Base-by-base conservation (phyloP, 495 filamentous ascomycete species). In the Annulohypoxylon stygium region DNA sequence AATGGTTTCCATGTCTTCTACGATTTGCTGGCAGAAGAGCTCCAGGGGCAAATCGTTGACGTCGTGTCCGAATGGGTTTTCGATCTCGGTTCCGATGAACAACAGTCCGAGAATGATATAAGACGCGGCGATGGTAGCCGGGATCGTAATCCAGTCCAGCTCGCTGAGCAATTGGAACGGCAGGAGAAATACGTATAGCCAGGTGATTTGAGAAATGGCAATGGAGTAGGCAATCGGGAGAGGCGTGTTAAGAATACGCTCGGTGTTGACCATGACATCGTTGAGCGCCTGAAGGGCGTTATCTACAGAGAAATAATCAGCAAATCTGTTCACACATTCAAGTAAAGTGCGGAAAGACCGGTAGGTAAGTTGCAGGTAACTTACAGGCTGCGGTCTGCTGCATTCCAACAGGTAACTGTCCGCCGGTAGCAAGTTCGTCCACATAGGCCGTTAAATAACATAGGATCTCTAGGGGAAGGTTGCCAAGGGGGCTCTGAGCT, bases 101-200 rank as follows among this genome's bases (percentile, higher is more conserved):
- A 93, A 90, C 65, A 97, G 89, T n/a, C 92, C 93, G 67, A 97
- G 87, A 77, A 97, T 95, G 69, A 97, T 96, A 78, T 97, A 97
- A 5, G 93, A 92, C 47, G 88, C 88, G 69, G 87, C 88, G 23
- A 97, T 85, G 12, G 93, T 93, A 16, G 89, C 93, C 1, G 94
- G 94, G 67, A 97, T 95, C n/a, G 93, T 92, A 51, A 94, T 86
- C 90, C 91, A 97, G 3, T 78, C 75, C 0, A 95, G 85, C 2
- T 79, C 71, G 1, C 78, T 68, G 71, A 86, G 89, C 8, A 97
- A 87, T 76, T 97, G 94, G 88, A 97, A 97, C 5, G 94, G 94
- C 2, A 97, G 88, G 3, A 93, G 81, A 30, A 94, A 78, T 50
- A 97, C 89, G 80, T 97, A 97, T 54, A 95, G 86, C 92, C 93